Conservation (phyloP, 768 basidiomycete genomes). For the Pleurotus djamor region DNA sequence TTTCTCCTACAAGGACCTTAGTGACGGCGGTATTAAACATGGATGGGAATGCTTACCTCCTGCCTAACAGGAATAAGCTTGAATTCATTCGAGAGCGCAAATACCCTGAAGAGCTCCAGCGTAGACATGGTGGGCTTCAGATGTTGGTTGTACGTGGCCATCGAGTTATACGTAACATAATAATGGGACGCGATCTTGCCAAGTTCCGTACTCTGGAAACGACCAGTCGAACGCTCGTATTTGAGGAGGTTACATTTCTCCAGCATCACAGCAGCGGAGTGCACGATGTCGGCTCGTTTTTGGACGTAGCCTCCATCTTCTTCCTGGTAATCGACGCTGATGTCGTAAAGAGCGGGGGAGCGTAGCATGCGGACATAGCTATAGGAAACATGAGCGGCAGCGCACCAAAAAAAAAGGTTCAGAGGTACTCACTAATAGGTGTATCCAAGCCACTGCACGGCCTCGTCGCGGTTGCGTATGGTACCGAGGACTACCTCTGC, state of each 20-base stretch:
- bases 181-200: conserved; percentile 95
- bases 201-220: conserved; percentile 91
- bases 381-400: conserved; percentile 4
- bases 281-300: conserved; percentile 91
- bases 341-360: conserved; percentile 82
- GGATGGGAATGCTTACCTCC: conserved; percentile 32
- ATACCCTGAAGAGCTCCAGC: conserved; percentile 92
- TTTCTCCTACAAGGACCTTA: conserved; percentile 55
- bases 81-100: conserved; percentile 95
- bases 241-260: conserved; percentile 95
- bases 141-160: conserved; percentile 97
- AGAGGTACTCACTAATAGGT: conserved; percentile 83
- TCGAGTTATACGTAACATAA: conserved; percentile 93
- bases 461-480: conserved; percentile 93
- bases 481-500: conserved; percentile 97
- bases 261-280: conserved; percentile 88
- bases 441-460: conserved; percentile 96
- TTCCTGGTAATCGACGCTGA: conserved; percentile 88
- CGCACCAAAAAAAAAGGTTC: conserved; percentile 10
- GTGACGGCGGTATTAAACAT: not conserved
- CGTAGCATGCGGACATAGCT: conserved; percentile 96
- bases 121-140: conserved; percentile 82
- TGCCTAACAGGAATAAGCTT: conserved; percentile 85
- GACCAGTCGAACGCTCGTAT: conserved; percentile 85
- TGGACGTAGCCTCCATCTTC: conserved; percentile 83